Conservation (phyloP, 305 asterid species). For the Solanum hybrid region DNA sequence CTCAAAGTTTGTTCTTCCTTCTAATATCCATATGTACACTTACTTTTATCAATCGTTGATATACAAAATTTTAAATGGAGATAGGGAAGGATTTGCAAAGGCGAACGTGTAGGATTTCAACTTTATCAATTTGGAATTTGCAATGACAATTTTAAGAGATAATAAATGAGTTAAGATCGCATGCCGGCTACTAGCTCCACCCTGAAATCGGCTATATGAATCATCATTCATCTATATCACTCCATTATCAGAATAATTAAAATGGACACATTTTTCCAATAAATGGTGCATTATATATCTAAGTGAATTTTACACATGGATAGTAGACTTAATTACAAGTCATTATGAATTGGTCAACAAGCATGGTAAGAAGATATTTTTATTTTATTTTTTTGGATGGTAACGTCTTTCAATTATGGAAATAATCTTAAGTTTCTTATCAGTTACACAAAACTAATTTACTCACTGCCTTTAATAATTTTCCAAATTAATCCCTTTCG, state of each 20-base stretch:
- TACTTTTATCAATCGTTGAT: neutral
- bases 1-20: neutral
- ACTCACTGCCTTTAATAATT: neutral
- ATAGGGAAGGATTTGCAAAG: neutral
- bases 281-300: neutral
- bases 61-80: neutral
- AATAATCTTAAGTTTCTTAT: neutral
- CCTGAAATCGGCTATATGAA: neutral
- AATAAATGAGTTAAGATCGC: neutral
- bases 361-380: neutral
- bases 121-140: neutral
- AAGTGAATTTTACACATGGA: neutral
- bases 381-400: neutral
- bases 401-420: neutral
- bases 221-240: neutral
- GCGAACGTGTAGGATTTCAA: neutral
- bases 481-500: neutral
- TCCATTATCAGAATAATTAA: neutral
- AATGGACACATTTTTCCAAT: neutral
- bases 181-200: neutral
- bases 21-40: neutral
- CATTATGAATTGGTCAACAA: neutral
- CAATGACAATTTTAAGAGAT: neutral
- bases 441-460: neutral
- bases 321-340: neutral